Conservation (phyloP, 208 protist genomes). For the Trypanosoma brucei region DNA sequence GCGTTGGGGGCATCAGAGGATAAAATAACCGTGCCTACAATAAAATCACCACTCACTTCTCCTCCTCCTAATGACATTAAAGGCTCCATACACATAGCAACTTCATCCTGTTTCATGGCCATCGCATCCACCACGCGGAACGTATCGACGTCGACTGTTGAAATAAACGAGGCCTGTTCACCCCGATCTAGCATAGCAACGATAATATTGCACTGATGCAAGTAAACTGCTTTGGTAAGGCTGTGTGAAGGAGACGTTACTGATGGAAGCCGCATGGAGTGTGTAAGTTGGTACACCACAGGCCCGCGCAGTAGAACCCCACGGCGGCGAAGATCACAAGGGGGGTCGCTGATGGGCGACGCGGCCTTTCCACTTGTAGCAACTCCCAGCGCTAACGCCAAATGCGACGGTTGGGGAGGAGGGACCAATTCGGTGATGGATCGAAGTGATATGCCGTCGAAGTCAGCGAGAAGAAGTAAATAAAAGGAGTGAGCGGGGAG, state of each 20-base stretch:
- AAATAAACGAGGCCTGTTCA: conserved; percentile 14
- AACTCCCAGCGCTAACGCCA: not conserved
- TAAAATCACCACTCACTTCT: not conserved
- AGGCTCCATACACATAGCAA: conserved; percentile 18
- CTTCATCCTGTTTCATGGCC: conserved; percentile 8
- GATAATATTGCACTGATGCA: conserved; percentile 15
- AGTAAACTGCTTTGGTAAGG: conserved; percentile 15
- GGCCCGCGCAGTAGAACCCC: conserved; percentile 9
- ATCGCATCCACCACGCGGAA: conserved; percentile 19
- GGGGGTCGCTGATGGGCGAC: not conserved
- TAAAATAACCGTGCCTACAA: conserved; percentile 2
- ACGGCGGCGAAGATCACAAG: not conserved
- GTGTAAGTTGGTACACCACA: conserved; percentile 15
- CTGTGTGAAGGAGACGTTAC: conserved; percentile 16
- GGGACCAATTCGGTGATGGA: conserved; percentile 14
- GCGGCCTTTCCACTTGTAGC: not conserved
- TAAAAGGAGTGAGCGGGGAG: conserved; percentile 13
- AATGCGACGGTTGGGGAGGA: not conserved
- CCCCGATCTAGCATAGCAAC: conserved; percentile 17
- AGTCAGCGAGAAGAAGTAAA: conserved; percentile 14
- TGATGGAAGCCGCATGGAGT: conserved; percentile 18
- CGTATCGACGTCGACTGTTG: conserved; percentile 16
- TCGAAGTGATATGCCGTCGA: conserved; percentile 2
- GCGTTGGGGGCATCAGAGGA: not conserved
- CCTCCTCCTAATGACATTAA: not conserved